A percentile compares a stretch with the other conserved stretches of the same genome.
Conservation (phyloP, 148 eudicot species). For the Rheum nobile region DNA sequence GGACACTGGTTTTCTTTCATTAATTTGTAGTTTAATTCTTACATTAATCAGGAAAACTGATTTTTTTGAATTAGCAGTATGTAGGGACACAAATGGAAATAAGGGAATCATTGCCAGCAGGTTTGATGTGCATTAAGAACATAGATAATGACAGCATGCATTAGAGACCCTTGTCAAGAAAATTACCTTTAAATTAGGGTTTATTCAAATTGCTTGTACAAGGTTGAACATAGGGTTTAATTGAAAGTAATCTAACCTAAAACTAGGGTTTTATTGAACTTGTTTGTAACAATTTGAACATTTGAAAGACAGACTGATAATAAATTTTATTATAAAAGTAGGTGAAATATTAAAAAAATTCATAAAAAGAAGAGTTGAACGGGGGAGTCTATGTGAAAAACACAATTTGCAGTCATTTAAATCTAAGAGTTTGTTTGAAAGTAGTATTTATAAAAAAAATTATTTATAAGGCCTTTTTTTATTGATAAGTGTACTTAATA, state of each 20-base stretch:
- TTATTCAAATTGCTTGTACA: neutral
- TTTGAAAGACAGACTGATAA: no score
- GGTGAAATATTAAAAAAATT: no score
- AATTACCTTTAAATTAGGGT: neutral
- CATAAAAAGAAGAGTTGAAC: no score
- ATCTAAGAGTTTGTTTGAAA: no score
- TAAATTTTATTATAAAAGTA: no score
- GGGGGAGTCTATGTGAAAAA: no score
- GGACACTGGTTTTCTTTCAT: neutral
- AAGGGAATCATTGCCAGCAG: neutral
- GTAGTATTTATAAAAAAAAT: no score
- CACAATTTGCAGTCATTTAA: no score
- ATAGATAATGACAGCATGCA: neutral
- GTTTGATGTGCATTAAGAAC: neutral
- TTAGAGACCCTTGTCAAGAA: neutral
- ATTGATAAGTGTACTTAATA: no score
- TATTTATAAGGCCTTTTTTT: no score
- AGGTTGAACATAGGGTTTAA: neutral
- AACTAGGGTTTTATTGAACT: neutral
- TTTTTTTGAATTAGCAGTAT: neutral
- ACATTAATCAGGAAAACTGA: neutral
- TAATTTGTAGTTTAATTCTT: neutral
- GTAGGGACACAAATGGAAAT: neutral
- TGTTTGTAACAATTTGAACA: no score
- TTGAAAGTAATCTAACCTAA: neutral